Conservation (phyloP, 2,329 filamentous ascomycete species). For the Zymoseptoria passerinii region DNA sequence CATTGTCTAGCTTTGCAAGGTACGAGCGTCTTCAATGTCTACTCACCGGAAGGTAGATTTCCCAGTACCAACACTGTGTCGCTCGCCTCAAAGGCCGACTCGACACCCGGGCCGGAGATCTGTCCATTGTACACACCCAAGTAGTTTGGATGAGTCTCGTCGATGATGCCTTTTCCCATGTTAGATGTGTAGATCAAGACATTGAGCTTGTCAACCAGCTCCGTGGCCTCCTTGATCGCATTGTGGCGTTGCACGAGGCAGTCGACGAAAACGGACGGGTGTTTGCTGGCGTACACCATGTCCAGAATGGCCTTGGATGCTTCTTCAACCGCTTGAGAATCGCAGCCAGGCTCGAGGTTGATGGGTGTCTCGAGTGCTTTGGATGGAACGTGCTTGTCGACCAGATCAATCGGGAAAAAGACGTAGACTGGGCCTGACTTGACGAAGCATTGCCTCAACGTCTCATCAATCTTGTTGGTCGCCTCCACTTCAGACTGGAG, state of each 20-base stretch:
- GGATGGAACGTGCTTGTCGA: constrained; percentile 26
- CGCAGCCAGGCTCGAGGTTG: constrained; percentile 32
- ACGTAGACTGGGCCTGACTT: constrained; percentile 38
- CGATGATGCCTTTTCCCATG: constrained; percentile 45
- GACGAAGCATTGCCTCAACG: constrained; percentile 37
- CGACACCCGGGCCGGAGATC: constrained; percentile 29
- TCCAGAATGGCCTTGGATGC: constrained; percentile 29
- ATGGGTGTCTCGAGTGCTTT: constrained; percentile 17
- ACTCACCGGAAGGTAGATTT: constrained; percentile 31
- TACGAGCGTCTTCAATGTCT: too few species aligned
- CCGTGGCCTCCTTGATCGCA: constrained; percentile 37
- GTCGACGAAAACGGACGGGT: constrained; percentile 46
- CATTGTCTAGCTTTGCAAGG: too few species aligned
- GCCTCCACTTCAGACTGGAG: constrained; percentile 34
- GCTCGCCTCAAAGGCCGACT: constrained; percentile 28
- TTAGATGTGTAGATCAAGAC: constrained; percentile 44
- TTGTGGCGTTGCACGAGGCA: constrained; percentile 39
- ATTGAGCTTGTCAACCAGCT: constrained; percentile 38
- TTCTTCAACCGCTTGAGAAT: constrained; percentile 23
- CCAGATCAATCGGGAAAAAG: constrained; percentile 37
- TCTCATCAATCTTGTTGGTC: constrained; percentile 37
- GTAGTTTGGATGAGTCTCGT: constrained; percentile 42
- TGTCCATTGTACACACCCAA: constrained; percentile 42
- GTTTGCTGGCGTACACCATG: constrained; percentile 37
- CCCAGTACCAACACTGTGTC: constrained; percentile 35